Base-by-base conservation (phyloP, 2,329 filamentous ascomycete species). In the Penicillium sp. region DNA sequence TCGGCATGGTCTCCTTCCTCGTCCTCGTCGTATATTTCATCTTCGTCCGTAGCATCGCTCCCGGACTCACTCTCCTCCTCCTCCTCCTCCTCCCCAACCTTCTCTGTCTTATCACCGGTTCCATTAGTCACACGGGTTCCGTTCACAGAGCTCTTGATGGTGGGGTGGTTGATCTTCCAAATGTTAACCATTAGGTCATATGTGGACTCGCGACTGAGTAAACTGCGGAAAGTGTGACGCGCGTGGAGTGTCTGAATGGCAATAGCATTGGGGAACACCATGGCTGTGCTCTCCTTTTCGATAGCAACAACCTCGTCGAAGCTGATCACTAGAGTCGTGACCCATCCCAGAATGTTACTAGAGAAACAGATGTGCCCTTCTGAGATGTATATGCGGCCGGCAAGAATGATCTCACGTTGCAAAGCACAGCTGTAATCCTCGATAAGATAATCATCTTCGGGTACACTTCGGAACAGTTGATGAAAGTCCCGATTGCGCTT, bases 341-440 rank as follows among this genome's bases (percentile, higher is more conserved):
- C 90, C 94, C 94, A 99, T 53, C 94, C 94, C 46, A 99, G 84
- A 64, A 99, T 99, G 72, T 99, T 99, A 79, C 94, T 97, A 69
- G 92, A 97, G 76, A 99, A 99, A 79, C 94, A 99, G 46, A 99
- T 86, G 71, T 99, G 93, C 11, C 93, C 92, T 76, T 99, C 94
- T 0, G 94, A 97, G 41, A 99, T 91, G 70, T 99, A 99, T 15
- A 99, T 82, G 40, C 94, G 85, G 6, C 94, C 94, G 65, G 97
- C 94, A 7, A 96, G 86, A 36, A 99, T 84, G 59, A 99, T 99
- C 71, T 99, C 95, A 64, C 92, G 87, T 74, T 99, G 94, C 58
- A 99, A 75, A 4, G 94, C 94, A 72, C 94, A 97, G 73, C 94
- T 97, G 74, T 97, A 99, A 73, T 99, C 94, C 71, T 99, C 94